Evolutionary conservation across 495 filamentous ascomycete genomes (phyloP), one percentile per base, ranked within the genome.

Genomic region (Podospora fimiseda): DNA sequence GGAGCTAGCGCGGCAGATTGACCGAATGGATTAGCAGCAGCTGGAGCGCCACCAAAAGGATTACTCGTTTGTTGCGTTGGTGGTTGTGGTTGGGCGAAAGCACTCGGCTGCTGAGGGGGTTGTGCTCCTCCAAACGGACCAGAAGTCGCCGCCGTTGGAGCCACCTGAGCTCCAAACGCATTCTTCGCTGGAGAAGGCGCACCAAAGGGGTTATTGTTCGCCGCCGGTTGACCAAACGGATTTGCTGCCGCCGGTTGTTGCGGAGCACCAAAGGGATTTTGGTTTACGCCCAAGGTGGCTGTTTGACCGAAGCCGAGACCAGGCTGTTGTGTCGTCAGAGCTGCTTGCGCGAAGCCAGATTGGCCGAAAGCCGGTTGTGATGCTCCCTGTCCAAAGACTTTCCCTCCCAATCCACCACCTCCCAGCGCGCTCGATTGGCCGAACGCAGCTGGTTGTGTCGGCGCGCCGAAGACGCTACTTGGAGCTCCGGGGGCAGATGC

Each of bases 201-300:
- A 27, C 47, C 42, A 8, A 57, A 50, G 9, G 57, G 48, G 38
- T 53, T 52, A 43, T 18, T 42, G 5, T 41, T 14, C 7, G 44
- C 44, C 5, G 44, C 23, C 0, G n/a, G 60, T 24, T 72, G 65
- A 22, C 64, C 62, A 43, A 74, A 75, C 0, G 72, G 65, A 38
- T 60, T 70, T 42, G 64, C n/a, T 8, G 56, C 37, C 18, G 68
- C 52, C 9, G 59, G 27, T 43, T 24, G 57, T 22, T 27, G 52
- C 16, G 18, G 52, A 24, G 14, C 53, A 49, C 53, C 33, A 69
- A 69, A 19, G 62, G 58, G 22, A 42, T 58, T 23, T 21, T 44
- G 2, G 45, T 43, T 18, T 14, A n/a, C 39, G 39, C 13, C 16
- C 16, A n/a, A n/a, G 13, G 5, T 14, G 8, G 40, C 2, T 19